Conservation (phyloP, 2,329 filamentous ascomycete species). For the Phaeosphaeria sp. region DNA sequence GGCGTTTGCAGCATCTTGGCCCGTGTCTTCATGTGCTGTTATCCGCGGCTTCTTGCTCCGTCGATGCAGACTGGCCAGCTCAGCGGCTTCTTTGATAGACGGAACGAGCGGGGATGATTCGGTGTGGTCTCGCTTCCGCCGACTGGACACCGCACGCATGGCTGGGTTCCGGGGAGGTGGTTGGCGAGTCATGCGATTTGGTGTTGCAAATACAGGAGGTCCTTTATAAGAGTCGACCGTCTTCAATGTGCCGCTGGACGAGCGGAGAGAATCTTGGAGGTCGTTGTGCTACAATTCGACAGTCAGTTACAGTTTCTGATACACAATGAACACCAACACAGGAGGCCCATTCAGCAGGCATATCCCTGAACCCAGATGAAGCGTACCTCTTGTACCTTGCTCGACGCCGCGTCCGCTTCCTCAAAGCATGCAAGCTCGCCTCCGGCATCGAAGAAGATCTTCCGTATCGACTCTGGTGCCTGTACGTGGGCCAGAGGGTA, state of each 20-base stretch:
- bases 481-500: constrained; percentile 86
- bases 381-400: constrained; percentile 62
- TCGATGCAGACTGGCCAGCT: constrained; percentile 57
- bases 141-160: constrained; percentile 35
- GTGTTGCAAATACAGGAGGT: constrained; percentile 50
- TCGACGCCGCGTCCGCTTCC: constrained; percentile 64
- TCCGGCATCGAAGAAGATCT: constrained; percentile 76
- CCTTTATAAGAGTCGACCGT: constrained; percentile 48
- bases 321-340: constrained; percentile 19
- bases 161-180: constrained; percentile 25
- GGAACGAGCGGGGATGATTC: constrained; percentile 56
- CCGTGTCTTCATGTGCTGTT: constrained; percentile 29
- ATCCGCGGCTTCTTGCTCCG: constrained; percentile 58
- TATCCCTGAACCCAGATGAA: constrained; percentile 22
- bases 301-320: constrained; percentile 28
- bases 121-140: constrained; percentile 51
- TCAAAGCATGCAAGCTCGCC: constrained; percentile 67
- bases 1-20: constrained; percentile 18
- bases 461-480: constrained; percentile 78
- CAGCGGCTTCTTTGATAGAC: constrained; percentile 61
- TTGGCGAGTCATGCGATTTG: constrained; percentile 46
- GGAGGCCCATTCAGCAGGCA: constrained; percentile 23
- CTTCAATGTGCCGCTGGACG: constrained; percentile 56
- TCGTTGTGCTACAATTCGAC: constrained; percentile 50
- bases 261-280: constrained; percentile 52